Evolutionary conservation across 176 grass and related monocot species (phyloP), one percentile per base, ranked within the genome.

Genomic region (Eleusine indica): DNA sequence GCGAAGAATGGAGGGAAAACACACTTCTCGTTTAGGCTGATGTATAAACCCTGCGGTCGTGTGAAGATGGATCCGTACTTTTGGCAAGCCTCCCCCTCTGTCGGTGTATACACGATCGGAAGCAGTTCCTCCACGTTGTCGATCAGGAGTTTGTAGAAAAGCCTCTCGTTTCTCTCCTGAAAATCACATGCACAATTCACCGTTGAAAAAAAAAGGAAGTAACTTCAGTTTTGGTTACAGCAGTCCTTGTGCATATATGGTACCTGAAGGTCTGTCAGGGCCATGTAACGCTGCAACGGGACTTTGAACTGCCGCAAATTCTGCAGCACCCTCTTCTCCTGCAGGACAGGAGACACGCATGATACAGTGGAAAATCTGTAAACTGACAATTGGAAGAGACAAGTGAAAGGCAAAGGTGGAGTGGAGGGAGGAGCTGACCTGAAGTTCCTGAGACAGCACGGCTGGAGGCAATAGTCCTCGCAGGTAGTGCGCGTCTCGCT

Each of bases 51-150:
- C 75, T 98, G 92, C 0, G 91, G 83, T 32, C 85, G 81, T 71
- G 79, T 88, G 74, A 98, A 94, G 78, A 95, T 95, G 4, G 92
- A 91, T 17, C 95, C 91, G 29, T 95, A 95, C 76, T 98, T 98
- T 83, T 95, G 92, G 87, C 95, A 98, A 35, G 95, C 95, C 90
- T 98, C 90, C 17, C 95, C 95, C 8, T 95, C 92, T 41, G 95
- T 98, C 37, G 95, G 95, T 11, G 92, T 95, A 70, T 98, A 98
- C 32, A 98, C 95, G 51, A 98, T 82, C 4, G 95, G 92, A 38
- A 98, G 91, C 72, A 98, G 62, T 72, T 98, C 95, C 65, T 98
- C 95, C 0, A 98, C 92, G 79, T 98, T 91, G 72, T 98, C 91
- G 5, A 95, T 60, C 66, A 98, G 66, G 82, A 98, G 95, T 87